These are phyloP conservation scores for Elsinoe necatrix DNA, from an alignment of 2,329 filamentous ascomycete genomes.

Conservation along the genomic window DNA sequence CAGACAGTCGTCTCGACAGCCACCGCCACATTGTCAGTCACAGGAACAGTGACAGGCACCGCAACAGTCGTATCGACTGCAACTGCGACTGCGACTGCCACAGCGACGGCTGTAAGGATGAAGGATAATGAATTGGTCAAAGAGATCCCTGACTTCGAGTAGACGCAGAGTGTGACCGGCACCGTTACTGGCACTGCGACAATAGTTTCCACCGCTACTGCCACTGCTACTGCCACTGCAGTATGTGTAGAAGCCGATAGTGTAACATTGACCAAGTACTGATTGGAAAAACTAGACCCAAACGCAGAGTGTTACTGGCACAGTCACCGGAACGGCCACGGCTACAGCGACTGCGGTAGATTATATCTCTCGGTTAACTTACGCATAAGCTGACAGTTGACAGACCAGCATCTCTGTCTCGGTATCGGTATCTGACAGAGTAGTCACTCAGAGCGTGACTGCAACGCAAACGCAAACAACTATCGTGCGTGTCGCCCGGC, in stretches of 20 bases:
- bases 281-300: background rate
- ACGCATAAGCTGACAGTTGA: background rate
- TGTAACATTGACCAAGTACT: background rate
- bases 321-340: background rate
- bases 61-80: background rate
- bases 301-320: conserved; percentile 8
- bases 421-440: background rate
- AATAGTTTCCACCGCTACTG: background rate
- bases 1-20: background rate
- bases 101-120: background rate
- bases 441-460: background rate
- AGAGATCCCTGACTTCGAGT: background rate
- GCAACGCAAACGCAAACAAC: conserved; percentile 5
- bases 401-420: background rate
- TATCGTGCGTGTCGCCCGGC: background rate
- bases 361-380: background rate
- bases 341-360: background rate
- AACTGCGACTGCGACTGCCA: background rate
- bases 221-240: background rate
- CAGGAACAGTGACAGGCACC: background rate
- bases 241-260: background rate
- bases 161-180: background rate
- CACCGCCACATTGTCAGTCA: background rate
- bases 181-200: background rate
- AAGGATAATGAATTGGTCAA: background rate